Base-by-base conservation (phyloP, 805 yeast species). In the Saturnispora dispora region DNA sequence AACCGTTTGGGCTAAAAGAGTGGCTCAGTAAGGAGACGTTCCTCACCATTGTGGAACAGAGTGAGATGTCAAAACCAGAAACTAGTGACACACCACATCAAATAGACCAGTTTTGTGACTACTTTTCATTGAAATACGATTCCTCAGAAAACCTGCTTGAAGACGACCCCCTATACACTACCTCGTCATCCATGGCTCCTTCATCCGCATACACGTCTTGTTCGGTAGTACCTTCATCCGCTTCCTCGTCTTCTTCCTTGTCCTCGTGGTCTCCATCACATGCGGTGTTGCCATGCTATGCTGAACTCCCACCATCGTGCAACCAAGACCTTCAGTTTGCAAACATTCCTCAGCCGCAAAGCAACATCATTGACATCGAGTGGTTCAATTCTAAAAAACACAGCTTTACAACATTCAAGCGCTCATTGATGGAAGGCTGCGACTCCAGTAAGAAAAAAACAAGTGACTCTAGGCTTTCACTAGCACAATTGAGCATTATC, bases 401-500 rank as follows among this genome's bases (percentile, higher is more conserved):
- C 11, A 20, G 23, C 22, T 18, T 10, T 15, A 37, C 22, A 1
- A 17, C 23, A 5, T 17, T 37, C 41, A 37, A 37, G 23, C 22
- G 8, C 17, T 6, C 23, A 8, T 18, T 20, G 13, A 11, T 37
- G 20, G 41, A 37, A 4, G 41, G 25, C n/a, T 13, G 27, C 20
- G 37, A 23, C 27, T 2, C 32, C 23, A 25, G 10, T 11, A 39
- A 25, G 6, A 64, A 62, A 47, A 62, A 64, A 32, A 58, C 65
- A 5, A 56, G 63, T 28, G 82, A 78, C 57, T 79, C 85, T 4
- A 66, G 87, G 53, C 62, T 82, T 30, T 82, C 85, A 15, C 69
- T 81, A 3, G 72, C 71, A 35, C 82, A 80, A 47, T 66, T 82
- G 27, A 76, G 83, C 5, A 70, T 70, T 51, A 77, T 80, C 3